Percentiles rank a stretch among this genome's conserved stretches.
phyloP scores from a whole-genome alignment of 352 stramenopile species.

The Phytophthora pistaciae region DNA sequence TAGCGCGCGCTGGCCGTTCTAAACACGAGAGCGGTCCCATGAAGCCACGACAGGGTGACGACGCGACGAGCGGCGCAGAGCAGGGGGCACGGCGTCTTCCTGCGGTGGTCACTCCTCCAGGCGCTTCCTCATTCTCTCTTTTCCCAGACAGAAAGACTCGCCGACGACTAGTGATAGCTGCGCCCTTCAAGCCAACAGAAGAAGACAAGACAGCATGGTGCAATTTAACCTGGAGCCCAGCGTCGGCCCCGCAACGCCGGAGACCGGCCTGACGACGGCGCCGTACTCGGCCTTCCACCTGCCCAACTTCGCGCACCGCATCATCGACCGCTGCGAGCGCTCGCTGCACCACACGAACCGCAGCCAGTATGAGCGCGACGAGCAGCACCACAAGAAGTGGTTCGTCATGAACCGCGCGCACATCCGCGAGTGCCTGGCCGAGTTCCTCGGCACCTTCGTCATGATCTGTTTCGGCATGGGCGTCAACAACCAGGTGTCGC shows the following conservation, averaged over 20 bases:
- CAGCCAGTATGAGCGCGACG: conserved; percentile 9
- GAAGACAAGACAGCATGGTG: neutral
- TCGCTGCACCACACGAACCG: conserved; percentile 21
- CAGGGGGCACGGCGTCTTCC: neutral
- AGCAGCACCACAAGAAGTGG: conserved; percentile 14
- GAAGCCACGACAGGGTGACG: neutral
- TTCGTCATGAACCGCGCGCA: conserved; percentile 14
- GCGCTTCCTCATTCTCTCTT: neutral
- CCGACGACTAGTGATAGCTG: neutral
- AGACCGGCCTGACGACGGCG: neutral
- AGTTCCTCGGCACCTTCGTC: conserved; percentile 17
- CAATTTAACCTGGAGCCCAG: neutral
- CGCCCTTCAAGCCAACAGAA: too few relatives aligned
- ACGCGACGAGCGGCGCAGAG: neutral
- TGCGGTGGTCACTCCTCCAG: neutral
- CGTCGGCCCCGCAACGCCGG: neutral
- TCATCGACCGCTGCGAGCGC: conserved; percentile 24
- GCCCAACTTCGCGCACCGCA: conserved; percentile 1
- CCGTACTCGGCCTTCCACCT: conserved; percentile 1
- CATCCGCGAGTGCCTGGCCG: conserved; percentile 9
- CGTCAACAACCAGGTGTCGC: conserved; percentile 19
- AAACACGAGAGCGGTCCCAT: neutral
- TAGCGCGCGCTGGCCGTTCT: neutral
- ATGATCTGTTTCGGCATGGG: conserved; percentile 21
- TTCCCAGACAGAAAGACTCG: neutral